A percentile compares a stretch with the other conserved stretches of the same genome.
Conservation (phyloP, 1,284 basidiomycete genomes). For the Leccinum pseudoinsigne region DNA sequence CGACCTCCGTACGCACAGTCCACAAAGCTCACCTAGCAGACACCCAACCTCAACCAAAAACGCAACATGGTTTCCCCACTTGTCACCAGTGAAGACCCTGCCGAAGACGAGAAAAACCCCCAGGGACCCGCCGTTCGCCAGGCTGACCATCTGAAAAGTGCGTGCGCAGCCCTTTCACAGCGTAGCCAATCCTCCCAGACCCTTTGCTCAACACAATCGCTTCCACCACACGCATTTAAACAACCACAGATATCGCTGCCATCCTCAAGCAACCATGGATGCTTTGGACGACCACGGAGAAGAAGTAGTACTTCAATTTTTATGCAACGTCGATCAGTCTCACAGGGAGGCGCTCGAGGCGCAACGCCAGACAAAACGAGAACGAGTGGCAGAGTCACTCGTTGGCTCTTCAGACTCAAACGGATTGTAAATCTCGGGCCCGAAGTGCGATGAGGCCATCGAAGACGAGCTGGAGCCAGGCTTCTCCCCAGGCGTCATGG, state of each 20-base stretch:
- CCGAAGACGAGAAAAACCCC: too few relatives aligned
- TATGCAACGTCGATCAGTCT: neutral
- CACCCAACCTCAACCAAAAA: too few relatives aligned
- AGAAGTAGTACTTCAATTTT: neutral
- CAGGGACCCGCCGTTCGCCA: too few relatives aligned
- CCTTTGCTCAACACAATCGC: neutral
- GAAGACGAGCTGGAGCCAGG: slow-evolving; percentile 44
- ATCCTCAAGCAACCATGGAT: neutral
- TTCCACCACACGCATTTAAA: neutral
- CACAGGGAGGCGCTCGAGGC: too few relatives aligned
- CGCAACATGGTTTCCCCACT: too few relatives aligned
- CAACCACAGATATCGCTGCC: neutral
- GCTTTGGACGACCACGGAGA: neutral
- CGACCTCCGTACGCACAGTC: too few relatives aligned
- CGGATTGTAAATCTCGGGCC: slow-evolving; percentile 1
- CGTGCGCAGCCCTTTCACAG: too few relatives aligned
- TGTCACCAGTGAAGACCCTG: too few relatives aligned
- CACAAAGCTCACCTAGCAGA: too few relatives aligned
- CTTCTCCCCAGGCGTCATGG: slow-evolving; percentile 38
- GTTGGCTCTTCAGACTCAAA: slow-evolving; percentile 12
- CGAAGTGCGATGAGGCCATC: slow-evolving; percentile 34
- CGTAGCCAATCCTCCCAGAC: neutral
- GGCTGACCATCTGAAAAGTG: too few relatives aligned
- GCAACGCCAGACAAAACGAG: too few relatives aligned
- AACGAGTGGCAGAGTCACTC: too few relatives aligned